phyloP scores from a whole-genome alignment of 2,329 filamentous ascomycete genomes.

The Chaetomium olivaceum region DNA sequence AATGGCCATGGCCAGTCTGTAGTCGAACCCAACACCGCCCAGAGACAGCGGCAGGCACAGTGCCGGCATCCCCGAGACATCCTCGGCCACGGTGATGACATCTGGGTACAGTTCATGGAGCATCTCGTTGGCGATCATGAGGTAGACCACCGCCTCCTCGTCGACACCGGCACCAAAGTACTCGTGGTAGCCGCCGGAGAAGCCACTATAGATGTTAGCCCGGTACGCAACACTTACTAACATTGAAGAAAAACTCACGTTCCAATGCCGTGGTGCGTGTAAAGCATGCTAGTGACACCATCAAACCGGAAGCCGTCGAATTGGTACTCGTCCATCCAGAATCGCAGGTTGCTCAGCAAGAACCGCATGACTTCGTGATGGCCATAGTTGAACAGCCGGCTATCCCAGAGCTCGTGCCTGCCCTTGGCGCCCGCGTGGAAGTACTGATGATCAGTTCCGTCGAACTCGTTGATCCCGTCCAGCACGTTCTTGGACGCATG shows the following conservation, averaged over 20 bases:
- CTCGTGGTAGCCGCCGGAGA: constrained; percentile 96
- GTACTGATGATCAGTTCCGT: constrained; percentile 91
- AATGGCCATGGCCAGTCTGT: constrained; percentile 94
- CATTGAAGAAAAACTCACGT: constrained; percentile 61
- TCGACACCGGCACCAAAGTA: constrained; percentile 91
- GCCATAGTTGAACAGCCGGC: constrained; percentile 95
- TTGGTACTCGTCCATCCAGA: constrained; percentile 98
- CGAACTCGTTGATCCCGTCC: constrained; percentile 93
- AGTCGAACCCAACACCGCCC: constrained; percentile 95
- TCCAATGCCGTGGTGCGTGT: constrained; percentile 92
- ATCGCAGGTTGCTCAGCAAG: constrained; percentile 88
- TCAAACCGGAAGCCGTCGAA: constrained; percentile 99
- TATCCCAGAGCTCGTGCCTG: constrained; percentile 92
- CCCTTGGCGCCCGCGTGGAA: constrained; percentile 88
- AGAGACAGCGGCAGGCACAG: constrained; percentile 82
- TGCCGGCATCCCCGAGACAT: constrained; percentile 98
- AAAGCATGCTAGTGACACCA: constrained; percentile 98
- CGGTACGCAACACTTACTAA: background rate
- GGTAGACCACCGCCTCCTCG: constrained; percentile 89
- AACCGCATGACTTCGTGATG: constrained; percentile 94
- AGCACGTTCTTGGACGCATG: constrained; percentile 97
- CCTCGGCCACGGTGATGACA: constrained; percentile 89
- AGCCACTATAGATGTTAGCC: constrained; percentile 62
- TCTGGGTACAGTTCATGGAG: constrained; percentile 87
- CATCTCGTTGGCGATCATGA: constrained; percentile 97